Percentiles rank a stretch among this genome's conserved stretches.
Conservation (phyloP, 108 stramenopile genomes). For the Nitzschia sp. region DNA sequence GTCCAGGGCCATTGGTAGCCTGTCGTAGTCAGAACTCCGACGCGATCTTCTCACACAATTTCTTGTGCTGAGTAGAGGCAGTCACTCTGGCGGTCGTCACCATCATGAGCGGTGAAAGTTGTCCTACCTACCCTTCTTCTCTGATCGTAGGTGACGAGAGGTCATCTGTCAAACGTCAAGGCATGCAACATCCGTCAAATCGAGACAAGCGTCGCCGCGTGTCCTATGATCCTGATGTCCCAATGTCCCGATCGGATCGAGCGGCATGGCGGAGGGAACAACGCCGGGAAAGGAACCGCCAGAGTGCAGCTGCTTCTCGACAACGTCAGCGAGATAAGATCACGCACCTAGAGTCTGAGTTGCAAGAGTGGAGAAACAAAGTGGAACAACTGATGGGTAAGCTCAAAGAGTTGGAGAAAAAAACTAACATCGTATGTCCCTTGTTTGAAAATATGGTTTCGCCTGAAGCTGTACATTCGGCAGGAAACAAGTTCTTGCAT, state of each 20-base stretch:
- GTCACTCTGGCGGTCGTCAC: too few relatives aligned
- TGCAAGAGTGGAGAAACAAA: slow-evolving; percentile 65
- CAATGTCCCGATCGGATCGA: slow-evolving; percentile 80
- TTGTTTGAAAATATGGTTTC: not conserved
- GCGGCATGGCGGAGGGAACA: slow-evolving; percentile 78
- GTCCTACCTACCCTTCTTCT: too few relatives aligned
- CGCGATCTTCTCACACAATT: too few relatives aligned
- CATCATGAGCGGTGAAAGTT: too few relatives aligned
- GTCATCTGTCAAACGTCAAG: too few relatives aligned
- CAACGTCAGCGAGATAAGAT: slow-evolving; percentile 81
- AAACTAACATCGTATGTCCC: not conserved
- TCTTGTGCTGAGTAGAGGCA: too few relatives aligned
- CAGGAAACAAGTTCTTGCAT: slow-evolving; percentile 31
- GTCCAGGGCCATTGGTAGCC: too few relatives aligned
- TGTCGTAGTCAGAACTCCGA: too few relatives aligned
- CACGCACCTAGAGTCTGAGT: slow-evolving; percentile 68
- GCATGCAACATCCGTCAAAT: too few relatives aligned
- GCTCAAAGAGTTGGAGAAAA: slow-evolving; percentile 49
- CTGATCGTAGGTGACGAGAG: too few relatives aligned
- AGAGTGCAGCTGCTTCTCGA: slow-evolving; percentile 76
- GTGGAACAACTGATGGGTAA: slow-evolving; percentile 57
- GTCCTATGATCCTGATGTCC: slow-evolving; percentile 75
- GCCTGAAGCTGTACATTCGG: slow-evolving; percentile 1
- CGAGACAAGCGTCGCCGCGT: too few relatives aligned
- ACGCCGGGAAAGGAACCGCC: slow-evolving; percentile 83